Conservation (phyloP, 2,329 filamentous ascomycete species). For the Cladophialophora chaetospira region DNA sequence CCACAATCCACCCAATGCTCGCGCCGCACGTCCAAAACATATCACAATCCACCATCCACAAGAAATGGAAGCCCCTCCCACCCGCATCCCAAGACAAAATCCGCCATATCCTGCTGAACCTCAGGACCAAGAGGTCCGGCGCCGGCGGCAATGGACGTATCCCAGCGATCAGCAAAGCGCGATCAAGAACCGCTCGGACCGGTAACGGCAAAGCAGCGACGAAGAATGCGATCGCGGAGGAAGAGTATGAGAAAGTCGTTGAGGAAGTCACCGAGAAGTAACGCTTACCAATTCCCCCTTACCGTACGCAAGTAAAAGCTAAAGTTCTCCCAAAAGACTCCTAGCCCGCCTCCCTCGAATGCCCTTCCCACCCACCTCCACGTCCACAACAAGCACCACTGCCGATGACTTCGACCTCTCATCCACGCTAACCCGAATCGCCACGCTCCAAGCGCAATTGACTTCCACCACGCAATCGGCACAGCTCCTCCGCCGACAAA, state of each 20-base stretch:
- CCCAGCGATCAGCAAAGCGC: slow-evolving; percentile 1
- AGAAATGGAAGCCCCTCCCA: slow-evolving; percentile 49
- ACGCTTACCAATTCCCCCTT: neutral
- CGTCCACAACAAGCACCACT: neutral
- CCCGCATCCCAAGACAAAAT: slow-evolving; percentile 47
- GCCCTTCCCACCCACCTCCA: slow-evolving; percentile 45
- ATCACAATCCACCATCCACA: slow-evolving; percentile 46
- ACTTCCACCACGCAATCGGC: slow-evolving; percentile 44
- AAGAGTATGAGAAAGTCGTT: slow-evolving; percentile 24
- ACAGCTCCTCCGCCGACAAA: slow-evolving; percentile 45
- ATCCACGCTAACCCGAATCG: slow-evolving; percentile 39
- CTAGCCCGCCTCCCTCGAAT: slow-evolving; percentile 46
- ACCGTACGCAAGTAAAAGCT: neutral
- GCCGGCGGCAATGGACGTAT: slow-evolving; percentile 14
- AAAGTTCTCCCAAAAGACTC: too few species aligned
- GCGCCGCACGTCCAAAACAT: slow-evolving; percentile 46
- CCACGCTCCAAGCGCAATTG: slow-evolving; percentile 41
- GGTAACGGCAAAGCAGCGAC: neutral
- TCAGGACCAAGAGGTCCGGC: slow-evolving; percentile 38
- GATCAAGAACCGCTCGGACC: neutral
- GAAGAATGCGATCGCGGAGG: slow-evolving; percentile 12
- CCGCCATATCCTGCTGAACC: slow-evolving; percentile 43
- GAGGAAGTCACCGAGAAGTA: slow-evolving; percentile 24
- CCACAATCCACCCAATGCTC: slow-evolving; percentile 35
- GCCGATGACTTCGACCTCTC: slow-evolving; percentile 50